phyloP scores from a whole-genome alignment of 371 early-diverging fungal genomes.

The Synchytrium microbalum region DNA sequence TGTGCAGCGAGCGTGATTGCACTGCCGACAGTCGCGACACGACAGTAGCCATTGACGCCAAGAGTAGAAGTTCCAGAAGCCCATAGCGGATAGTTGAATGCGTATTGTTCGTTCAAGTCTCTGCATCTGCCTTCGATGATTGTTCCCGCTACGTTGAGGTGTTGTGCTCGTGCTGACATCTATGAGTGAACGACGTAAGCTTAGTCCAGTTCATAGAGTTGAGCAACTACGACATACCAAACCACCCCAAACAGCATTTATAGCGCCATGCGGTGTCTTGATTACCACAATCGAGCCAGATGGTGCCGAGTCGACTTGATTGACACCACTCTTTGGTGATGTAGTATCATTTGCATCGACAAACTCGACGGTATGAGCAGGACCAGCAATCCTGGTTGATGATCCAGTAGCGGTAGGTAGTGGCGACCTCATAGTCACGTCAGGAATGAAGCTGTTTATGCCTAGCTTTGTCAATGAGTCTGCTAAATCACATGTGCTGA shows the following conservation, averaged over 20 bases:
- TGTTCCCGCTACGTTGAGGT: conserved; percentile 52
- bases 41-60: conserved; percentile 59
- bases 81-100: conserved; percentile 48
- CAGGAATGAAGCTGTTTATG: conserved; percentile 58
- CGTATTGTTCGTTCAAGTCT: conserved; percentile 52
- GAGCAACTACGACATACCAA: conserved; percentile 17
- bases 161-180: conserved; percentile 65
- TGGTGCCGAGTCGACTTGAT: conserved; percentile 48
- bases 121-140: conserved; percentile 70
- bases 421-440: conserved; percentile 59
- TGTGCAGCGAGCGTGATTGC: conserved; percentile 46
- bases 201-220: no score
- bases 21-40: conserved; percentile 53
- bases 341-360: conserved; percentile 40
- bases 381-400: conserved; percentile 55
- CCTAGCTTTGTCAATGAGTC: conserved; percentile 65
- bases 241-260: conserved; percentile 80
- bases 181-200: no score
- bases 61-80: conserved; percentile 56
- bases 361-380: conserved; percentile 69
- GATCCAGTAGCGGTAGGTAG: conserved; percentile 1
- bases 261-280: conserved; percentile 49
- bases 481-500: conserved; percentile 46
- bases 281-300: conserved; percentile 49
- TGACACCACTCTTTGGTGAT: conserved; percentile 38